Conservation (phyloP, 495 filamentous ascomycete genomes). For the Aspergillus sparsus region DNA sequence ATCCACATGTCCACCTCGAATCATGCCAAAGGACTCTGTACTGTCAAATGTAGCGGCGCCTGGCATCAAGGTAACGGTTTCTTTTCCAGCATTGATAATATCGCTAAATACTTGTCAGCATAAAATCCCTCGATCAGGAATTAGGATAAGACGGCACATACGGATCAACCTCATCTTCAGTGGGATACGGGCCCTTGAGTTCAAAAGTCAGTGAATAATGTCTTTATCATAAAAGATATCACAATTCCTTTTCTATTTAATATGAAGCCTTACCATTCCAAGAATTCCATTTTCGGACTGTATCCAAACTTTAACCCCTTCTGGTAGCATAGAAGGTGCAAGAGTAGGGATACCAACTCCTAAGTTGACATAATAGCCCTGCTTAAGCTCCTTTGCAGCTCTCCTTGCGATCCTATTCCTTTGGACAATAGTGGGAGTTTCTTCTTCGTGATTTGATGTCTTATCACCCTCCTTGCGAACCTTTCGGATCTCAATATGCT, state of each 20-base stretch:
- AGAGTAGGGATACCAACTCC: conserved; percentile 94
- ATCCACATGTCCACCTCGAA: conserved; percentile 81
- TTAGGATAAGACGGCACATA: conserved; percentile 23
- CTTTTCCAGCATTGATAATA: conserved; percentile 92
- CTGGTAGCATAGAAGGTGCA: conserved; percentile 77
- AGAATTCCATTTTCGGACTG: conserved; percentile 93
- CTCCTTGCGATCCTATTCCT: conserved; percentile 78
- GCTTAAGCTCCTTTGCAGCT: conserved; percentile 90
- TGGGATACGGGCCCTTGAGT: conserved; percentile 75
- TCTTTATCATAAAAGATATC: background rate
- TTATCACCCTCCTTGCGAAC: conserved; percentile 55
- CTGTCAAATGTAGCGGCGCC: conserved; percentile 82
- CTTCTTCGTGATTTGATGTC: conserved; percentile 43
- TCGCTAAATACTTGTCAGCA: conserved; percentile 46
- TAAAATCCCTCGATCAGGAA: background rate
- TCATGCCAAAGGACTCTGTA: conserved; percentile 93
- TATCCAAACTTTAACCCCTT: conserved; percentile 76
- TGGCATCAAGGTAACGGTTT: conserved; percentile 81
- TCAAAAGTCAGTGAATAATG: background rate
- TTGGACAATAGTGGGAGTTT: conserved; percentile 64
- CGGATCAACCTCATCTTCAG: conserved; percentile 74
- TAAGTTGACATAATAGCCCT: conserved; percentile 91
- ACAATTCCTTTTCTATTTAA: background rate
- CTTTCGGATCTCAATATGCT: conserved; percentile 82
- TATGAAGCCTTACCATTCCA: conserved; percentile 55